phyloP scores from a whole-genome alignment of 2,329 filamentous ascomycete genomes.

The Trematosphaeria pertusa region DNA sequence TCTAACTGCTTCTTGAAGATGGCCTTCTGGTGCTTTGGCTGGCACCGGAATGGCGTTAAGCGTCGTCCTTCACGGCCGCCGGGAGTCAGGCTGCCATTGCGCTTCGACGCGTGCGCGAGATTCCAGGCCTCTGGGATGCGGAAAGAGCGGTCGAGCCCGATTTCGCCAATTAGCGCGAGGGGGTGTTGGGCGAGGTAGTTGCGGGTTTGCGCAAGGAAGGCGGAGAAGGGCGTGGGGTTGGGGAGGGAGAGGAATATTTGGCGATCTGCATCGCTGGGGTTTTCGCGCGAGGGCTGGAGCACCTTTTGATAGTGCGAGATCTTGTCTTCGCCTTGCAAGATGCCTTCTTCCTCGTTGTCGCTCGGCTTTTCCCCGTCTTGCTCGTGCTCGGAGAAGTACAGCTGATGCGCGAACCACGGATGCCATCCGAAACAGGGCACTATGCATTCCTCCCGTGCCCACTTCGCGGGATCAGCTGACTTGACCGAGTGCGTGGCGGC shows the following conservation, averaged over 20 bases:
- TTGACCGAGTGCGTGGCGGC: slow-evolving; percentile 63
- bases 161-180: slow-evolving; percentile 74
- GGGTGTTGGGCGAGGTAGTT: slow-evolving; percentile 64
- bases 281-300: slow-evolving; percentile 57
- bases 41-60: slow-evolving; percentile 72
- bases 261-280: slow-evolving; percentile 48
- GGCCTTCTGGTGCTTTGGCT: slow-evolving; percentile 70
- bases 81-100: slow-evolving; percentile 64
- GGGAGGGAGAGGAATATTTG: slow-evolving; percentile 60
- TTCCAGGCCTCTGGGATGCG: slow-evolving; percentile 70
- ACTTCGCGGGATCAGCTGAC: slow-evolving; percentile 30
- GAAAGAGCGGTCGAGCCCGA: slow-evolving; percentile 79
- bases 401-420: slow-evolving; percentile 82
- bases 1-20: slow-evolving; percentile 73
- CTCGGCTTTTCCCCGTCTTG: slow-evolving; percentile 16
- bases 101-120: slow-evolving; percentile 46
- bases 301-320: slow-evolving; percentile 71
- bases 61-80: slow-evolving; percentile 73
- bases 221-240: slow-evolving; percentile 65
- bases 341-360: slow-evolving; percentile 43
- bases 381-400: slow-evolving; percentile 60
- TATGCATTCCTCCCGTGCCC: slow-evolving; percentile 52
- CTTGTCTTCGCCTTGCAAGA: slow-evolving; percentile 56
- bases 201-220: slow-evolving; percentile 64
- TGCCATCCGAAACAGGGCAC: slow-evolving; percentile 86